These are phyloP conservation scores for Cafeteria roenbergensis DNA, from an alignment of 108 stramenopile genomes.

Conservation along the genomic window DNA sequence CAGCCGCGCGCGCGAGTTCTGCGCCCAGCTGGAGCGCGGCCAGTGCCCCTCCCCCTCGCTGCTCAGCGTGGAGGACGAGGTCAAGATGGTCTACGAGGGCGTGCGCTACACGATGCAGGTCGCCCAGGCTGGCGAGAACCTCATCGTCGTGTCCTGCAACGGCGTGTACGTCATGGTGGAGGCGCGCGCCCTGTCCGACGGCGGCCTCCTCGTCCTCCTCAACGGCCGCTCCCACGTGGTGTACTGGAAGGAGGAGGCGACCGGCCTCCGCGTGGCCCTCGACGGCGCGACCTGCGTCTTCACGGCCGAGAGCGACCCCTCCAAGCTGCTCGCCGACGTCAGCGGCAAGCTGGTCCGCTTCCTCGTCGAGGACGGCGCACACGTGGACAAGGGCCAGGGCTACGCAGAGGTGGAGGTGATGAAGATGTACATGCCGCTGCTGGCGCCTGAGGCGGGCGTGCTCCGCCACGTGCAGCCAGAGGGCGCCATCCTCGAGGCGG, in stretches of 20 bases:
- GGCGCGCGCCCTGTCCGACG: slow-evolving; percentile 77
- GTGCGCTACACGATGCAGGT: slow-evolving; percentile 72
- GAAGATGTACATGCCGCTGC: slow-evolving; percentile 99
- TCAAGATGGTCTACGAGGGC: slow-evolving; percentile 79
- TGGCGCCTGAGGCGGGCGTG: slow-evolving; percentile 73
- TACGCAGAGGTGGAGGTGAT: slow-evolving; percentile 98
- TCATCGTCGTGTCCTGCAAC: slow-evolving; percentile 44
- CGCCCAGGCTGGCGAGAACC: slow-evolving; percentile 52
- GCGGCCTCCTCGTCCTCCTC: slow-evolving; percentile 80
- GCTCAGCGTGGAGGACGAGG: slow-evolving; percentile 53
- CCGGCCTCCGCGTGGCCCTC: slow-evolving; percentile 52
- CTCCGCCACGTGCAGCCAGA: slow-evolving; percentile 41
- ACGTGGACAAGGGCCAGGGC: slow-evolving; percentile 65
- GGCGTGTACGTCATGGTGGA: slow-evolving; percentile 53
- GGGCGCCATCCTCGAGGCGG: slow-evolving; percentile 74
- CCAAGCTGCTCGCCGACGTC: slow-evolving; percentile 74
- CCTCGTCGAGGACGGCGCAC: slow-evolving; percentile 76
- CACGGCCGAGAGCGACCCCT: slow-evolving; percentile 89
- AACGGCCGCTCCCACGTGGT: slow-evolving; percentile 73
- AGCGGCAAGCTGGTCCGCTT: slow-evolving; percentile 90
- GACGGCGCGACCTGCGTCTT: slow-evolving; percentile 77
- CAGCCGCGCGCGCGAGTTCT: slow-evolving; percentile 53
- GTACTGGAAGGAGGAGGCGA: slow-evolving; percentile 48
- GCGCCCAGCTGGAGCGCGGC: slow-evolving; percentile 62
- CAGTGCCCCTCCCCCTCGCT: slow-evolving; percentile 68